phyloP scores from a whole-genome alignment of 208 protist genomes.

The Phytomonas francai region DNA sequence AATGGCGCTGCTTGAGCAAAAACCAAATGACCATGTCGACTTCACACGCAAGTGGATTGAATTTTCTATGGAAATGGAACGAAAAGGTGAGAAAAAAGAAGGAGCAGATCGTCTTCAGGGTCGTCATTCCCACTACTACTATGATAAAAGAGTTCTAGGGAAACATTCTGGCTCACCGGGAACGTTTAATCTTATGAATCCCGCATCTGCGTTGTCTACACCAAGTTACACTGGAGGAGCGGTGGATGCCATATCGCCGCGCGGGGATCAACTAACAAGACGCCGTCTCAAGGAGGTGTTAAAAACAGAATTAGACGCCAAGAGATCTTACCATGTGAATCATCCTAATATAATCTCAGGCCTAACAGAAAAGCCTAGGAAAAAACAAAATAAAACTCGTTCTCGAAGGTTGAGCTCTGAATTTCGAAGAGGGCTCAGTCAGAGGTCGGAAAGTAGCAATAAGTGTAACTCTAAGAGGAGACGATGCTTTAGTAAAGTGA shows the following conservation, averaged over 20 bases:
- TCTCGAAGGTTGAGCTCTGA: not conserved
- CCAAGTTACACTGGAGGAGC: not conserved
- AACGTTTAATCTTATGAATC: not conserved
- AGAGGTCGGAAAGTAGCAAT: not conserved
- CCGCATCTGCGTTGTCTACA: not conserved
- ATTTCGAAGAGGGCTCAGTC: not conserved
- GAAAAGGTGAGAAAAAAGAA: not conserved
- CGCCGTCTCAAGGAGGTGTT: not conserved
- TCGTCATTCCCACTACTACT: not conserved
- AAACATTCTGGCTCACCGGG: not conserved
- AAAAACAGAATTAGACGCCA: not conserved
- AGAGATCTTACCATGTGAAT: not conserved
- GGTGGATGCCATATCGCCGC: not conserved
- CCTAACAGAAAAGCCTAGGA: not conserved
- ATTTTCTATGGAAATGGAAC: not conserved
- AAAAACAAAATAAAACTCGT: not conserved
- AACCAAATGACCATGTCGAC: slow-evolving; percentile 48
- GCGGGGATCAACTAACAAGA: not conserved
- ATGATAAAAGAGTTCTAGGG: not conserved
- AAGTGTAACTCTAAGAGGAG: not conserved
- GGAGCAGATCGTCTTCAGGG: not conserved
- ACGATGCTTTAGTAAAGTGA: not conserved
- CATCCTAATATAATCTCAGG: not conserved
- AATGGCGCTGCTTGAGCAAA: slow-evolving; percentile 37
- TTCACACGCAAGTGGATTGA: slow-evolving; percentile 61